These are phyloP conservation scores for Rhizopogon vulgaris DNA, from an alignment of 768 basidiomycete genomes.

Conservation along the genomic window DNA sequence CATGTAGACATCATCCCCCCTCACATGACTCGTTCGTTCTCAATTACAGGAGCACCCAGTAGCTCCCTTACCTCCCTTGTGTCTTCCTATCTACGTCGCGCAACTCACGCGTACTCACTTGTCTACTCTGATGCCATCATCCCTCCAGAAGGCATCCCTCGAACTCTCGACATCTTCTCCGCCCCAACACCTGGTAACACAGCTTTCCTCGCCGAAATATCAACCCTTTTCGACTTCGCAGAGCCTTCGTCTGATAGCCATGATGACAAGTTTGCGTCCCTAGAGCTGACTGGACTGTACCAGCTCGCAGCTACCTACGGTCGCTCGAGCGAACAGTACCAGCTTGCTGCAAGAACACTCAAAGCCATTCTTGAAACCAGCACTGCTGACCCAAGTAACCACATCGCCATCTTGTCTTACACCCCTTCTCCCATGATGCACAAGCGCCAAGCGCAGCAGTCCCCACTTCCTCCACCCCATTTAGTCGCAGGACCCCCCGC, in stretches of 20 bases:
- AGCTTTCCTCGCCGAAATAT: conserved; percentile 35
- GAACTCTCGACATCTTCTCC: conserved; percentile 36
- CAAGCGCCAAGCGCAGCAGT: conserved; percentile 40
- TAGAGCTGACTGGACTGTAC: conserved; percentile 49
- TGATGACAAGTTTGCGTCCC: conserved; percentile 53
- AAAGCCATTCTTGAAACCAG: conserved; percentile 42
- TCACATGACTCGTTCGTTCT: conserved; percentile 44
- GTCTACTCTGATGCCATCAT: conserved; percentile 36
- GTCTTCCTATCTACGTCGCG: conserved; percentile 52
- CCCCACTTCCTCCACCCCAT: conserved; percentile 38
- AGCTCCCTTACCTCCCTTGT: conserved; percentile 44
- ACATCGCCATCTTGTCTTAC: conserved; percentile 51
- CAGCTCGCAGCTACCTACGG: conserved; percentile 44
- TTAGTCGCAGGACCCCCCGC: conserved; percentile 45
- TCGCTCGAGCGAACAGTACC: conserved; percentile 49
- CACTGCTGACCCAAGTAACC: conserved; percentile 32
- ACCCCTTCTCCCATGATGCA: conserved; percentile 19
- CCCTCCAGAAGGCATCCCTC: conserved; percentile 24
- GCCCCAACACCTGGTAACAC: conserved; percentile 32
- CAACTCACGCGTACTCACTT: conserved; percentile 49
- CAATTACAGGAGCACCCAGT: conserved; percentile 24
- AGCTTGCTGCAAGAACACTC: conserved; percentile 36
- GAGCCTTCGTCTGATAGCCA: conserved; percentile 13
- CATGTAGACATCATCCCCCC: conserved; percentile 51
- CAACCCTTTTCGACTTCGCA: conserved; percentile 48